Conservation (phyloP, 148 eudicot genomes). For the Chenopodium berlandieri region DNA sequence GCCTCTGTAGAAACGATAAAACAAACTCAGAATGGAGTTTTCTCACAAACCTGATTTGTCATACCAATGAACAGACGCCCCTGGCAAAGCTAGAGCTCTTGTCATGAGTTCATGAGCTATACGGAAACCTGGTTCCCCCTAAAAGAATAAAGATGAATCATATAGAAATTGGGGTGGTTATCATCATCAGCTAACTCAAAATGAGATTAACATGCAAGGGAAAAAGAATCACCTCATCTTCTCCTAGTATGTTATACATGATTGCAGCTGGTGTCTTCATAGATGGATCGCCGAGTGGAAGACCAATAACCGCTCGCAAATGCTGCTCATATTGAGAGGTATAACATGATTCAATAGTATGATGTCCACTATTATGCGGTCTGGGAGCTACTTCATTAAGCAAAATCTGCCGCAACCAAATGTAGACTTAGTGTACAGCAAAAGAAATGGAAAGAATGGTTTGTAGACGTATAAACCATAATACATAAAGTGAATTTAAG, state of each 20-base stretch:
- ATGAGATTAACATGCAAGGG: neutral
- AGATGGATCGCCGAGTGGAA: constrained; percentile 94
- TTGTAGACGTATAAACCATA: too few relatives aligned
- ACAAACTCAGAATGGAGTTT: neutral
- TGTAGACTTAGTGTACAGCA: neutral
- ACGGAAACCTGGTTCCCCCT: constrained; percentile 85
- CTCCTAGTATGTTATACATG: constrained; percentile 96
- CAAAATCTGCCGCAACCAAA: constrained; percentile 51
- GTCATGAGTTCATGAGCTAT: constrained; percentile 65
- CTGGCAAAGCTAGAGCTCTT: constrained; percentile 59
- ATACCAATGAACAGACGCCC: constrained; percentile 90
- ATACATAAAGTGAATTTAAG: neutral
- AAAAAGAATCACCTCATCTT: constrained; percentile 66
- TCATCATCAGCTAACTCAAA: constrained; percentile 9
- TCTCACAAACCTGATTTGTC: constrained; percentile 76
- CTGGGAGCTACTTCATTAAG: constrained; percentile 96
- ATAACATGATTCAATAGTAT: constrained; percentile 88
- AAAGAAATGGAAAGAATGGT: neutral
- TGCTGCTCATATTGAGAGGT: constrained; percentile 97
- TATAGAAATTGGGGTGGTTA: neutral
- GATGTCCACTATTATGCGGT: constrained; percentile 98
- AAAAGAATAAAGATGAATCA: neutral
- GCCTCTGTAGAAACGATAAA: neutral
- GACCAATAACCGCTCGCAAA: constrained; percentile 88
- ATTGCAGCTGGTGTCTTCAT: constrained; percentile 90